These are phyloP conservation scores for Pythium folliculosum DNA, from an alignment of 352 stramenopile genomes.

Conservation along the genomic window DNA sequence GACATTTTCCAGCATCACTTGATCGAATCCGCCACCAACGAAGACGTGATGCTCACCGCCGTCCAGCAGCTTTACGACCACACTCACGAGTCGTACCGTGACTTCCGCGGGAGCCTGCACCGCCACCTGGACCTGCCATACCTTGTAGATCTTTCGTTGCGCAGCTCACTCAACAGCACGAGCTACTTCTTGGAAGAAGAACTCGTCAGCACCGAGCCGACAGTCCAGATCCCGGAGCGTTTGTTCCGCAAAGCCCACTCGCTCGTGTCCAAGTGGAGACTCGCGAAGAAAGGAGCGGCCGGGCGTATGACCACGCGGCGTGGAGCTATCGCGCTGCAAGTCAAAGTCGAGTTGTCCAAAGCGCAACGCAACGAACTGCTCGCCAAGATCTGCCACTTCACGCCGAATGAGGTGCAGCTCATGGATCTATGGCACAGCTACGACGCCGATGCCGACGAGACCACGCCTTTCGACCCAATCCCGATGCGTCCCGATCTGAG, in stretches of 20 bases:
- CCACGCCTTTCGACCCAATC: constrained; percentile 56
- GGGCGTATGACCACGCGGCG: constrained; percentile 43
- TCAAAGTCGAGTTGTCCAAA: constrained; percentile 45
- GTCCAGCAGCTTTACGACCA: constrained; percentile 68
- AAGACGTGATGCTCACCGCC: constrained; percentile 60
- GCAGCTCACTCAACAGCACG: constrained; percentile 61
- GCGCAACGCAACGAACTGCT: constrained; percentile 50
- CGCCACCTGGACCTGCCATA: constrained; percentile 62
- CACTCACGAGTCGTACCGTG: constrained; percentile 59
- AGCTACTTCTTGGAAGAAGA: constrained; percentile 61
- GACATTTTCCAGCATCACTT: constrained; percentile 70
- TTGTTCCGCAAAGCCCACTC: constrained; percentile 25
- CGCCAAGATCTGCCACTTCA: constrained; percentile 47
- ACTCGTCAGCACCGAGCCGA: constrained; percentile 37
- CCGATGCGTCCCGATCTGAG: constrained; percentile 64
- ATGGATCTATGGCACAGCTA: constrained; percentile 66
- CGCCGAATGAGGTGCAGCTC: constrained; percentile 56
- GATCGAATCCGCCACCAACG: constrained; percentile 44
- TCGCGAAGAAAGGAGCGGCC: constrained; percentile 38
- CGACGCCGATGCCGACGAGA: constrained; percentile 40
- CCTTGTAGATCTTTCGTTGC: constrained; percentile 68
- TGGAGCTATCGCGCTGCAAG: constrained; percentile 45
- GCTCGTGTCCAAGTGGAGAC: constrained; percentile 45
- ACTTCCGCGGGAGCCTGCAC: constrained; percentile 61
- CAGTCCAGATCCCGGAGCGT: constrained; percentile 42